phyloP scores from a whole-genome alignment of 2,329 filamentous ascomycete species.

The Grosmannia clavigera region DNA sequence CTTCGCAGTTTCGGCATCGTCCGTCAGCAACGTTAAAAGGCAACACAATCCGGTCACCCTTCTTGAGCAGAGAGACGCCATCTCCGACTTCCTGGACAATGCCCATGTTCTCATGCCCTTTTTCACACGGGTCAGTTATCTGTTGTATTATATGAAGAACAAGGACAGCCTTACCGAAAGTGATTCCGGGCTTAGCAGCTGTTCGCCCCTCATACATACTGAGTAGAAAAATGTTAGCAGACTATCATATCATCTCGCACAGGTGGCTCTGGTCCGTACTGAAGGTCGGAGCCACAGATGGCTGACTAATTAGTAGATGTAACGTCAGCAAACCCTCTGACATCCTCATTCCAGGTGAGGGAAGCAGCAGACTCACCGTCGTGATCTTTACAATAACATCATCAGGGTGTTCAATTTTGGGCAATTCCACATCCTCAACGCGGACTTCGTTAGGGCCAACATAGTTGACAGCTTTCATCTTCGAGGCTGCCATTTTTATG shows the following conservation, averaged over 20 bases:
- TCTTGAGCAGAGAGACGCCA: neutral
- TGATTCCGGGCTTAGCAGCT: neutral
- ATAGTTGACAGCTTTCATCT: conserved; percentile 2
- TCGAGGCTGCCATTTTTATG: neutral
- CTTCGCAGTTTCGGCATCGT: neutral
- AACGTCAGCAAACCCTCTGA: neutral
- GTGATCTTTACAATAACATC: neutral
- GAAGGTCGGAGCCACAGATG: conserved; percentile 1
- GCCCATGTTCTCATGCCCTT: conserved; percentile 1
- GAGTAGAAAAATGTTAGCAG: neutral
- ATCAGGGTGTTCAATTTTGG: neutral
- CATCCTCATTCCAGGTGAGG: neutral
- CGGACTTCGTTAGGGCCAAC: neutral
- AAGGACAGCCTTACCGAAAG: neutral
- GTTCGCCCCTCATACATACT: conserved; percentile 2
- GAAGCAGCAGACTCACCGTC: neutral
- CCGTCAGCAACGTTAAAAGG: conserved; percentile 1
- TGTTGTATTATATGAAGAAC: neutral
- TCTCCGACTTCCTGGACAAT: neutral
- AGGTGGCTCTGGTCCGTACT: neutral
- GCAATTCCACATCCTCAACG: neutral
- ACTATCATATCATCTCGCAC: neutral
- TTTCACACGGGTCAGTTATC: neutral
- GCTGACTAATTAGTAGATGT: neutral
- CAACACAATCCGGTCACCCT: neutral